Evolutionary conservation across 768 basidiomycete species (phyloP).

Genomic region (Suillus americanus): DNA sequence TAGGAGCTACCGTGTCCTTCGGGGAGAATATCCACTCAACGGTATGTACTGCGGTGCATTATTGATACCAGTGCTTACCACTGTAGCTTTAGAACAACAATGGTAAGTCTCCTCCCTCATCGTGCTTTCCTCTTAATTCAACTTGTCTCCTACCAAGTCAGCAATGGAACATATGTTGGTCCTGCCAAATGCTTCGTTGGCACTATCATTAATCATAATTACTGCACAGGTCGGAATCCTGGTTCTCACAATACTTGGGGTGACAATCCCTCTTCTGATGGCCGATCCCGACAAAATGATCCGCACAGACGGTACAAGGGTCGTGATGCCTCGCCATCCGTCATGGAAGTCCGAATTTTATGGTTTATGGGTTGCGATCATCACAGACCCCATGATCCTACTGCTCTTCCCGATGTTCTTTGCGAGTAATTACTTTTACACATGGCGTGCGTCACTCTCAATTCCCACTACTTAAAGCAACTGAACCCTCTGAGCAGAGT

Average conservation of each 20-base stretch:
- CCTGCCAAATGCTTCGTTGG: background rate
- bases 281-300: conserved; percentile 70
- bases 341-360: conserved; percentile 74
- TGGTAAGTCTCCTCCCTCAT: conserved; percentile 20
- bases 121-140: background rate
- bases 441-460: conserved; percentile 55
- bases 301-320: conserved; percentile 69
- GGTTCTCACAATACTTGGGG: conserved; percentile 64
- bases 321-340: conserved; percentile 60
- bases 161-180: conserved; percentile 72
- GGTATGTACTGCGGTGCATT: conserved; percentile 34
- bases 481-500: conserved; percentile 43
- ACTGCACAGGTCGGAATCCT: conserved; percentile 44
- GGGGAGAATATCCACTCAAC: conserved; percentile 67
- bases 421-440: conserved; percentile 80
- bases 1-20: conserved; percentile 71
- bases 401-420: conserved; percentile 84
- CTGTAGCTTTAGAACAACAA: conserved; percentile 18
- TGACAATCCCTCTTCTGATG: conserved; percentile 66
- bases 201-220: conserved; percentile 43
- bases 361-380: conserved; percentile 65
- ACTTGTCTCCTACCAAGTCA: conserved; percentile 37
- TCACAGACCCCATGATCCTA: conserved; percentile 67
- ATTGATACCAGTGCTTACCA: background rate
- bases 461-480: background rate